phyloP scores from a whole-genome alignment of 768 basidiomycete species.

The Trametes meyenii region DNA sequence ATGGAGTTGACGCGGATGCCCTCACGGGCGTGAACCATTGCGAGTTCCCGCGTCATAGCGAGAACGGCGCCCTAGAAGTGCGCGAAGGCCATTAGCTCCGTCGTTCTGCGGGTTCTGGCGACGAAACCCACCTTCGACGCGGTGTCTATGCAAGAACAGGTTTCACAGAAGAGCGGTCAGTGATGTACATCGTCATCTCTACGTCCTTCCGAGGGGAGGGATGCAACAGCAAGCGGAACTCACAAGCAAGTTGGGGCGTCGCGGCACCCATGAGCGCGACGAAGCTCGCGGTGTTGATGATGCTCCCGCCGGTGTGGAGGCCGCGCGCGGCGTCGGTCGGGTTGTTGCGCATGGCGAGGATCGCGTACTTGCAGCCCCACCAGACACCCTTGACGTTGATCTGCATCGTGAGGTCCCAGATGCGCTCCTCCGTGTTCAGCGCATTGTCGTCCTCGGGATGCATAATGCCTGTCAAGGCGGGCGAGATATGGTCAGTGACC shows the following conservation, averaged over 20 bases:
- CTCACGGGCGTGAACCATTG: conserved; percentile 97
- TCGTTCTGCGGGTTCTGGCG: not conserved
- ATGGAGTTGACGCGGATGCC: conserved; percentile 95
- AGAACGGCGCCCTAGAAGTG: conserved; percentile 83
- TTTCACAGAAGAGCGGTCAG: not conserved
- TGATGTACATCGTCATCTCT: too few species aligned
- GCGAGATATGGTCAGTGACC: not conserved
- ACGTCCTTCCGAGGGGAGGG: too few species aligned
- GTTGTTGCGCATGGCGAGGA: conserved; percentile 94
- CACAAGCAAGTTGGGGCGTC: conserved; percentile 97
- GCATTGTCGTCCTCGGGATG: conserved; percentile 94
- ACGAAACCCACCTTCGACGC: conserved; percentile 74
- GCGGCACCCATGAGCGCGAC: conserved; percentile 96
- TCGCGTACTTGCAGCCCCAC: conserved; percentile 99
- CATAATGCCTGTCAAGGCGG: conserved; percentile 79
- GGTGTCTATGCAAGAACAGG: conserved; percentile 60
- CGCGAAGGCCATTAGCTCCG: not conserved
- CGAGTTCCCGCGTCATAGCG: conserved; percentile 96
- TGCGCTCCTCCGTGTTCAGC: conserved; percentile 92
- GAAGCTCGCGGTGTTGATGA: conserved; percentile 98
- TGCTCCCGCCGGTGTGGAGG: conserved; percentile 81
- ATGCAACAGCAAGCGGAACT: too few species aligned
- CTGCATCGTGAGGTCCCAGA: conserved; percentile 93
- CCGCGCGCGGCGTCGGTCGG: conserved; percentile 80
- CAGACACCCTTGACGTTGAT: conserved; percentile 99